A percentile compares a stretch with the other conserved stretches of the same genome.
Evolutionary conservation across 2,329 filamentous ascomycete species (phyloP).

Genomic region (Xylaria sp.): DNA sequence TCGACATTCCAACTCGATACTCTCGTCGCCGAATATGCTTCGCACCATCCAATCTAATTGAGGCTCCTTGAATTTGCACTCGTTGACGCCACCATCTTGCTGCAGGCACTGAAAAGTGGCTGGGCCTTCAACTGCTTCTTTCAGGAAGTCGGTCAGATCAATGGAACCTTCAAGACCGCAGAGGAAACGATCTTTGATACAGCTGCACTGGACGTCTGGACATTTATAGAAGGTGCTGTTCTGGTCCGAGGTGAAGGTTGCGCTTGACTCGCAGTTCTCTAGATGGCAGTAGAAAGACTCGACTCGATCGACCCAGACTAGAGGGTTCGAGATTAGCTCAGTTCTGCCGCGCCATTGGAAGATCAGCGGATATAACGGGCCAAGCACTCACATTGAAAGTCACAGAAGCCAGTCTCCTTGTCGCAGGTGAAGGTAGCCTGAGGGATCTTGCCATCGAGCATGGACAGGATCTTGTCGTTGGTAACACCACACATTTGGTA

Average conservation of each 20-base stretch:
- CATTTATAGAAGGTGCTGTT: conserved; percentile 91
- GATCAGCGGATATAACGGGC: not conserved
- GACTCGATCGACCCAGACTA: conserved; percentile 92
- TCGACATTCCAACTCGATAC: conserved; percentile 83
- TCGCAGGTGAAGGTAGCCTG: conserved; percentile 96
- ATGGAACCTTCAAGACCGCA: conserved; percentile 92
- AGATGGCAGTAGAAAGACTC: conserved; percentile 98
- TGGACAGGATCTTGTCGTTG: conserved; percentile 90
- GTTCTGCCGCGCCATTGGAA: not conserved
- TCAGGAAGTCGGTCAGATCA: conserved; percentile 90
- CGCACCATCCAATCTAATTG: conserved; percentile 92
- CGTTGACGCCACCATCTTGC: conserved; percentile 69
- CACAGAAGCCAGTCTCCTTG: conserved; percentile 78
- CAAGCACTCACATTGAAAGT: conserved; percentile 84
- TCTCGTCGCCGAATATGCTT: conserved; percentile 88
- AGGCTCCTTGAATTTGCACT: conserved; percentile 88
- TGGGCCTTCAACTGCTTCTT: conserved; percentile 84
- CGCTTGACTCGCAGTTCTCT: conserved; percentile 79
- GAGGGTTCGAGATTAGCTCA: conserved; percentile 26
- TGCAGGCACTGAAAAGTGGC: conserved; percentile 82
- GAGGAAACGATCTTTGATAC: conserved; percentile 90
- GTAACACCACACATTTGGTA: conserved; percentile 98
- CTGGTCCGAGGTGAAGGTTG: conserved; percentile 73
- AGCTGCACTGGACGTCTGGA: conserved; percentile 84
- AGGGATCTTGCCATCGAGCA: conserved; percentile 84